Base-by-base conservation (phyloP, 495 filamentous ascomycete species). In the Trichoderma asperelloides region DNA sequence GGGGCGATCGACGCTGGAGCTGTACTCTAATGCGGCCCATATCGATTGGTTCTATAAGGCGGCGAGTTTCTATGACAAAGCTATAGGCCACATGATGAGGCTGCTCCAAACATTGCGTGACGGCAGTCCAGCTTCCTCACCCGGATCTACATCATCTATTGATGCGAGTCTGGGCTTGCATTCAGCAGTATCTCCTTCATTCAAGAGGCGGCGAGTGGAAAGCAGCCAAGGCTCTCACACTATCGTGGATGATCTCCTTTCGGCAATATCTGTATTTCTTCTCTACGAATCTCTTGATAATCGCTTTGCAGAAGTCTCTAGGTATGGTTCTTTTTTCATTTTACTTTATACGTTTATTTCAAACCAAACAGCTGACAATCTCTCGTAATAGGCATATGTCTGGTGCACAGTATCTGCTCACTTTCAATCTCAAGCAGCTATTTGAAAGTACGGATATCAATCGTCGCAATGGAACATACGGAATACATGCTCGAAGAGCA, bases 281-380 rank as follows among this genome's bases (percentile, higher is more conserved):
- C 55, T 60, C 25, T 60, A 60, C 25, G 55, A 60, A 12, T 60
- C 55, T 33, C 55, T 60, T 27, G 55, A 60, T 30, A 60, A 60
- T 7, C 55, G 55, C 6, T 60, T 60, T 27, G 55, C 55, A 60
- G 55, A 60, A 60, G 55, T 60, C 27, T 60, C 55, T n/a, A 28
- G 55, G 55, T 60, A 30, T 28, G 23, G 8, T 60, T 60, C 55
- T 1, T 28, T 51, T 18, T n/a, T 21, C 18, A 5, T 47, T 7
- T 18, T 15, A 8, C 15, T 21, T 1, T 1, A 1, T 9, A 8
- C 18, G 18, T n/a, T 51, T 9, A 2, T 51, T 37, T 37, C 9
- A 4, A 37, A 37, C 6, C 33, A 37, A 47, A 16, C 43, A 28
- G 55, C 55, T 60, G 16, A 60, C 8, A 25, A 18, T 13, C 4